These are phyloP conservation scores for Arthrobotrys conoides DNA, from an alignment of 2,329 filamentous ascomycete species.

Conservation along the genomic window DNA sequence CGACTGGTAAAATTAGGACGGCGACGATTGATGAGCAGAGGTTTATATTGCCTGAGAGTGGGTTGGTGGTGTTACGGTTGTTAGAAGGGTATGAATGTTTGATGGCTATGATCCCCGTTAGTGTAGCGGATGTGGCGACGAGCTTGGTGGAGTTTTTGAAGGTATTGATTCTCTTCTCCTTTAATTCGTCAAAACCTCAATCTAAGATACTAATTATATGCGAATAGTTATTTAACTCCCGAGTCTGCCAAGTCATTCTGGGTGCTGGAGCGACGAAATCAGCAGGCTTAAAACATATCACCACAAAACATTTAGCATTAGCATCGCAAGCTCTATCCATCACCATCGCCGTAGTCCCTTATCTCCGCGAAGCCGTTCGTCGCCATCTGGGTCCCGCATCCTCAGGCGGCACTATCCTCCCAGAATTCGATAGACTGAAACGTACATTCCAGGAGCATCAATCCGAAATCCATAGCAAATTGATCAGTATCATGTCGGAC, in stretches of 20 bases:
- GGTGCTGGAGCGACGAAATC: constrained; percentile 91
- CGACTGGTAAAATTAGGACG: constrained; percentile 74
- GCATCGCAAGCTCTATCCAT: constrained; percentile 91
- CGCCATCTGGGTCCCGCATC: constrained; percentile 75
- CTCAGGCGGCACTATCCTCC: constrained; percentile 73
- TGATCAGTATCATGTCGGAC: constrained; percentile 91
- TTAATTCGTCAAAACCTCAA: too few relatives aligned
- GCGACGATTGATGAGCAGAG: constrained; percentile 87
- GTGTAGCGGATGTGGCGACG: constrained; percentile 84
- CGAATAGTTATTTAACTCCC: constrained; percentile 88
- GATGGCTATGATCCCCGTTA: constrained; percentile 86
- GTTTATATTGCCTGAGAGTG: constrained; percentile 88
- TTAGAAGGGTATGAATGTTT: constrained; percentile 87
- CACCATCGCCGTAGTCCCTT: constrained; percentile 86
- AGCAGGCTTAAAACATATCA: constrained; percentile 94
- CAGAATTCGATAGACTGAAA: constrained; percentile 89
- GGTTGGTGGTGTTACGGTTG: constrained; percentile 82
- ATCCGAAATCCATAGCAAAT: constrained; percentile 88
- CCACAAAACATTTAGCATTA: constrained; percentile 91
- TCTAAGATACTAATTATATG: constrained; percentile 27
- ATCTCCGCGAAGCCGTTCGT: constrained; percentile 90
- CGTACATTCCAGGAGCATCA: constrained; percentile 87
- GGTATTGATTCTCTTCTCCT: constrained; percentile 25
- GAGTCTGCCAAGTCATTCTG: constrained; percentile 94
- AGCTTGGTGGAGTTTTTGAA: constrained; percentile 80